These are phyloP conservation scores for Opeltia flavorubescens DNA, from an alignment of 495 filamentous ascomycete species.

Conservation along the genomic window DNA sequence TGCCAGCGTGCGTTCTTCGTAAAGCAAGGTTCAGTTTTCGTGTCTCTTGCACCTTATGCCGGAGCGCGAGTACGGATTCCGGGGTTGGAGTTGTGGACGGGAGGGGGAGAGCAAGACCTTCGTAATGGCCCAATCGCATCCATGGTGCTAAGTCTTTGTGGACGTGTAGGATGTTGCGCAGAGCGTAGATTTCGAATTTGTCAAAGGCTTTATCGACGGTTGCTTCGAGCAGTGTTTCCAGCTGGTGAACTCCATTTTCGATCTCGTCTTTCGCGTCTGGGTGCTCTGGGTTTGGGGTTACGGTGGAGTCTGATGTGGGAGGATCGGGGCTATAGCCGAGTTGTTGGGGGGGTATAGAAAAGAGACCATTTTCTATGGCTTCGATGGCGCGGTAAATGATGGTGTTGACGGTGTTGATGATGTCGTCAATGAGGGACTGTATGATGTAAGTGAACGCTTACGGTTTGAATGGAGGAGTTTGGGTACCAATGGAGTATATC, in stretches of 20 bases:
- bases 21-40: conserved; percentile 64
- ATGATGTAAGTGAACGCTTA: conserved; percentile 15
- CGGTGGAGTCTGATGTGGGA: conserved; percentile 26
- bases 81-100: conserved; percentile 32
- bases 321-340: conserved; percentile 58
- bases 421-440: conserved; percentile 86
- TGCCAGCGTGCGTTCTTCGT: conserved; percentile 58
- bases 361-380: conserved; percentile 65
- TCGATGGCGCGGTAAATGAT: conserved; percentile 74
- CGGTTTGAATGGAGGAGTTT: conserved; percentile 4
- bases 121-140: conserved; percentile 77
- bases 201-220: conserved; percentile 71
- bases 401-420: conserved; percentile 91
- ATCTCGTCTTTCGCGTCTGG: conserved; percentile 62
- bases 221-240: conserved; percentile 83
- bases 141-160: conserved; percentile 56
- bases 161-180: conserved; percentile 79
- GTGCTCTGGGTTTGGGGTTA: conserved; percentile 19
- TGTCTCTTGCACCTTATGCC: conserved; percentile 68
- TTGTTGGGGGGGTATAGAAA: conserved; percentile 50
- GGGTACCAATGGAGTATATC: conserved; percentile 81
- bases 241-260: conserved; percentile 76
- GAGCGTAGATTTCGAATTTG: conserved; percentile 65
- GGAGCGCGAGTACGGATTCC: conserved; percentile 54
- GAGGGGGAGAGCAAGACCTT: conserved; percentile 21